These are phyloP conservation scores for Filosporella fistucella DNA, from an alignment of 495 filamentous ascomycete genomes.

Conservation along the genomic window DNA sequence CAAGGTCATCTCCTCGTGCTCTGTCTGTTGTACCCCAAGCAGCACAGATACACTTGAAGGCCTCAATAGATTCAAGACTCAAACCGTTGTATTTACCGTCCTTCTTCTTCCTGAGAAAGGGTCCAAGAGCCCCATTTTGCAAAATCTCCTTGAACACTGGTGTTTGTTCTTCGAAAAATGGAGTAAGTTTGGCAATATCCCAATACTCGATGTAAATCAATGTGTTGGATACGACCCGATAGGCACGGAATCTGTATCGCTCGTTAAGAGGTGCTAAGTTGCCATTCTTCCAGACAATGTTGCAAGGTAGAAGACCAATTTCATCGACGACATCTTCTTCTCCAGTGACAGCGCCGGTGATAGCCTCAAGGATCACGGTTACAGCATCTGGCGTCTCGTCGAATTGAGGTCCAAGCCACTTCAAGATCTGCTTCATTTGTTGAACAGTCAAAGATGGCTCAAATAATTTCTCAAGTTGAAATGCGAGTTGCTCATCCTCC, in stretches of 20 bases:
- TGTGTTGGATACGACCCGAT: constrained; percentile 22
- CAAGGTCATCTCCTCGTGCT: too few species aligned
- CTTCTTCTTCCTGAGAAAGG: too few species aligned
- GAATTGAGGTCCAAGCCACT: constrained; percentile 31
- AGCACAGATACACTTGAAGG: too few species aligned
- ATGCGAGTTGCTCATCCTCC: constrained; percentile 57
- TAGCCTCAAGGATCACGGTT: constrained; percentile 41
- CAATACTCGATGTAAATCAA: too few species aligned
- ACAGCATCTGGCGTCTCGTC: constrained; percentile 17
- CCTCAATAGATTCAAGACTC: too few species aligned
- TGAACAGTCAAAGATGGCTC: constrained; percentile 38
- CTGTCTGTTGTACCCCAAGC: too few species aligned
- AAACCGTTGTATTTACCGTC: too few species aligned
- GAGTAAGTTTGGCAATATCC: too few species aligned
- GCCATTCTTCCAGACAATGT: constrained; percentile 19
- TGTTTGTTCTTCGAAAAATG: too few species aligned
- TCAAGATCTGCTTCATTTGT: constrained; percentile 42
- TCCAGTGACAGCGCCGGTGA: constrained; percentile 37
- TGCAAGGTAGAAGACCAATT: constrained; percentile 31
- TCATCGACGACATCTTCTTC: constrained; percentile 35
- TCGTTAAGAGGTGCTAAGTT: constrained; percentile 3
- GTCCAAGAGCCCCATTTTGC: too few species aligned
- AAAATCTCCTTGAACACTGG: too few species aligned
- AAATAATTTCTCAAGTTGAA: constrained; percentile 34
- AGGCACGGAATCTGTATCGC: constrained; percentile 22